Conservation (phyloP, 1,284 basidiomycete species). For the Tilletia walkeri region DNA sequence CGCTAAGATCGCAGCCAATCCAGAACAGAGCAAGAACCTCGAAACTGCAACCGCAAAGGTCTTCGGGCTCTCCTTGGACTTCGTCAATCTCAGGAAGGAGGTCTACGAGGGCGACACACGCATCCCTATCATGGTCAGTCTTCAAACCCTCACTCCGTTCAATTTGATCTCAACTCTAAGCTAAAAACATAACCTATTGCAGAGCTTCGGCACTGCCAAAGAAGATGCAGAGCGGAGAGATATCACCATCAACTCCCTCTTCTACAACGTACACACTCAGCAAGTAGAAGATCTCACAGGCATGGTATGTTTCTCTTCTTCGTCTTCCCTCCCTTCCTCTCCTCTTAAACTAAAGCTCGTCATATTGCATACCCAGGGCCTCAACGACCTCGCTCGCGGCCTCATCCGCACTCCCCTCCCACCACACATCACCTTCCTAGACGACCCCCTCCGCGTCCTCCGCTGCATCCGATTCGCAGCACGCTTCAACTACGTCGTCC, state of each 20-base stretch:
- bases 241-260: slow-evolving; percentile 91
- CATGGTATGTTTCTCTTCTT: slow-evolving; percentile 55
- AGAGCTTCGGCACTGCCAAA: slow-evolving; percentile 87
- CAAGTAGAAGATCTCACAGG: slow-evolving; percentile 84
- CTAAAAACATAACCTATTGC: slow-evolving; percentile 9
- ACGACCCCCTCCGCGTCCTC: slow-evolving; percentile 89
- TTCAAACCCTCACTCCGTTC: background rate
- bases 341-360: background rate
- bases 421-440: slow-evolving; percentile 82
- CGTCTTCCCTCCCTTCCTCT: background rate
- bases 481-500: slow-evolving; percentile 78
- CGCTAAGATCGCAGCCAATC: slow-evolving; percentile 85
- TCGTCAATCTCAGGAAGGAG: slow-evolving; percentile 91
- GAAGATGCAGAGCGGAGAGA: slow-evolving; percentile 90
- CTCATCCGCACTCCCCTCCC: slow-evolving; percentile 85
- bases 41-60: slow-evolving; percentile 90
- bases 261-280: slow-evolving; percentile 92
- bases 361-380: slow-evolving; percentile 62
- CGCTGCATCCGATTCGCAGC: slow-evolving; percentile 89
- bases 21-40: slow-evolving; percentile 95
- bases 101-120: slow-evolving; percentile 79
- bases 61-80: slow-evolving; percentile 81
- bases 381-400: slow-evolving; percentile 75
- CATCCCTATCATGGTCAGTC: slow-evolving; percentile 74
- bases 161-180: too few species aligned